Conservation (phyloP, 805 yeast genomes). For the Pichia thaimueangensis region DNA sequence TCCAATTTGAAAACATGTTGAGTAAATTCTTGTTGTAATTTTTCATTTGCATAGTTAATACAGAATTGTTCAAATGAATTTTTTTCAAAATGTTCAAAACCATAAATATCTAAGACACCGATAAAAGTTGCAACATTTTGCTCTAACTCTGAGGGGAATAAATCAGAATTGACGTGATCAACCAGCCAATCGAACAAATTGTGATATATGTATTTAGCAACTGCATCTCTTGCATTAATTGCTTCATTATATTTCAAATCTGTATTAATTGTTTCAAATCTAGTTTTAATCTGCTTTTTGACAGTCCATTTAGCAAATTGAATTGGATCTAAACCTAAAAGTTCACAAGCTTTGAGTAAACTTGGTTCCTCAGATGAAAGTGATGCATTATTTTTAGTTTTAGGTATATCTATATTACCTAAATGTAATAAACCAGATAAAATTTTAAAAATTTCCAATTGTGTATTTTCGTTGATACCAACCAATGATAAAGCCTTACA, state of each 20-base stretch:
- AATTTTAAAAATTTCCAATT: conserved; percentile 63
- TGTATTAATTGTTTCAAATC: conserved; percentile 85
- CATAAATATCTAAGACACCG: conserved; percentile 96
- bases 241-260: conserved; percentile 81
- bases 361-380: conserved; percentile 83
- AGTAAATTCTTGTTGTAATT: conserved; percentile 93
- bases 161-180: conserved; percentile 69
- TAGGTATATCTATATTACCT: conserved; percentile 84
- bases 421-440: conserved; percentile 86
- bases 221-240: conserved; percentile 90
- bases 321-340: conserved; percentile 71
- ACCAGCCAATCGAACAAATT: conserved; percentile 95
- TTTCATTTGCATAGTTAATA: conserved; percentile 94
- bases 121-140: conserved; percentile 54
- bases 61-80: conserved; percentile 97
- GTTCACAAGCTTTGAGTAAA: conserved; percentile 72
- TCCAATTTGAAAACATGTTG: conserved; percentile 96
- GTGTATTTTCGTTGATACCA: conserved; percentile 59
- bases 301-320: conserved; percentile 84
- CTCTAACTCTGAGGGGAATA: conserved; percentile 68
- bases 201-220: conserved; percentile 88
- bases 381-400: conserved; percentile 78
- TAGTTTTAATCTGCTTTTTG: conserved; percentile 86
- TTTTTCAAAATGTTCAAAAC: conserved; percentile 91
- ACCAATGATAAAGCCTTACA: conserved; percentile 70